A percentile compares a stretch with the other conserved stretches of the same genome.
Evolutionary conservation across 169 alveolate species (phyloP).

Genomic region (Cystoisospora suis): DNA sequence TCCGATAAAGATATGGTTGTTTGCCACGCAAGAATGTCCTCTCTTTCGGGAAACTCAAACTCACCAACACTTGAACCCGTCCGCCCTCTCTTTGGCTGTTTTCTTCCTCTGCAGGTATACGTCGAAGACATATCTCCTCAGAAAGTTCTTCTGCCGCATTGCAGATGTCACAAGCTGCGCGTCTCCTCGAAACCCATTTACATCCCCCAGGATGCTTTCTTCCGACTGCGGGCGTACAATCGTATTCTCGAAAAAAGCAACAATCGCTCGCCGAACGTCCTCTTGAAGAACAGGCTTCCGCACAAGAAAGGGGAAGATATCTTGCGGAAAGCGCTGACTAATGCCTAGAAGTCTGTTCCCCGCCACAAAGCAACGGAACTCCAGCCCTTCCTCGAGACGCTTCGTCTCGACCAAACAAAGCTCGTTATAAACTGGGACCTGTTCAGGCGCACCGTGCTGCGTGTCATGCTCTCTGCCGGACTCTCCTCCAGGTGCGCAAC

Average conservation of each 20-base stretch:
- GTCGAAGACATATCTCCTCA: not conserved
- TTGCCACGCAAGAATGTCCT: not conserved
- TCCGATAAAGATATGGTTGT: not conserved
- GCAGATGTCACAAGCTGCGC: not conserved
- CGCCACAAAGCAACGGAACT: slow-evolving; percentile 14
- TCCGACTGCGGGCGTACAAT: not conserved
- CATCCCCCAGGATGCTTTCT: not conserved
- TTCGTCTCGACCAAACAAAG: slow-evolving; percentile 20
- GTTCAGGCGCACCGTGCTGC: too few species aligned
- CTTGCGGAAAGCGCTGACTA: slow-evolving; percentile 13
- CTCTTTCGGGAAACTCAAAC: not conserved
- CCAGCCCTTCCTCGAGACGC: slow-evolving; percentile 23
- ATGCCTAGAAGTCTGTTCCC: not conserved
- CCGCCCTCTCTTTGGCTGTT: not conserved
- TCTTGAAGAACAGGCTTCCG: not conserved
- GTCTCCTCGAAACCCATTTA: not conserved
- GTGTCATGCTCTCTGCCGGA: too few species aligned
- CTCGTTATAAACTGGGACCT: not conserved
- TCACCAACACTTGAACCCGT: slow-evolving; percentile 24
- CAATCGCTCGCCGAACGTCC: not conserved
- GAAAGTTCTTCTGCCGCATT: not conserved
- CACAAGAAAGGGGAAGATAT: not conserved
- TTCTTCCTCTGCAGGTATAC: slow-evolving; percentile 1
- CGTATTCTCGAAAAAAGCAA: not conserved
- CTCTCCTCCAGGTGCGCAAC: too few species aligned